Evolutionary conservation across 331 rosid species (phyloP).

Genomic region (Stylosanthes scabra): DNA sequence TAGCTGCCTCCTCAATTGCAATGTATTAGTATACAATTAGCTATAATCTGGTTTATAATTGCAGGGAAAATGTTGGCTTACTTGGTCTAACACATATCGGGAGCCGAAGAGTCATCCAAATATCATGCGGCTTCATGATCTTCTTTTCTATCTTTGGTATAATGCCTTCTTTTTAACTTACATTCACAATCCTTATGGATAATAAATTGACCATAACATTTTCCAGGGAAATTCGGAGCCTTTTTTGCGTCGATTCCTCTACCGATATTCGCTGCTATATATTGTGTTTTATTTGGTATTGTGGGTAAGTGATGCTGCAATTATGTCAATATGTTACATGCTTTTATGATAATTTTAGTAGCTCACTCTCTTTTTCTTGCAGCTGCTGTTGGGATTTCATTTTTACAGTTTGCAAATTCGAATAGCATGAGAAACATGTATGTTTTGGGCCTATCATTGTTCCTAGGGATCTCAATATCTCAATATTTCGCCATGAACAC

Average conservation of each 20-base stretch:
- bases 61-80: slow-evolving; percentile 94
- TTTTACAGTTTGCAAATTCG: slow-evolving; percentile 76
- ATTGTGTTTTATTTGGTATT: slow-evolving; percentile 83
- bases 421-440: slow-evolving; percentile 87
- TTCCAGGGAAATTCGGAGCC: slow-evolving; percentile 95
- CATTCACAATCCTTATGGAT: neutral
- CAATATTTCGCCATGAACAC: slow-evolving; percentile 80
- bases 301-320: slow-evolving; percentile 68
- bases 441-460: slow-evolving; percentile 76
- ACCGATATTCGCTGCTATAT: slow-evolving; percentile 85
- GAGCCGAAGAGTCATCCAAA: slow-evolving; percentile 95
- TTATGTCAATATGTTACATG: neutral
- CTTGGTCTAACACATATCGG: slow-evolving; percentile 95
- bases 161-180: slow-evolving; percentile 1
- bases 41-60: slow-evolving; percentile 18
- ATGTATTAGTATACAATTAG: neutral
- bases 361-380: slow-evolving; percentile 33
- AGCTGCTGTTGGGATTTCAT: slow-evolving; percentile 93
- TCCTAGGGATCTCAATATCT: slow-evolving; percentile 86
- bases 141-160: slow-evolving; percentile 92
- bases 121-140: slow-evolving; percentile 89
- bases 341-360: neutral
- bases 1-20: neutral
- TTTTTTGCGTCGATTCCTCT: slow-evolving; percentile 94
- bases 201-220: slow-evolving; percentile 9